Evolutionary conservation across 2,329 filamentous ascomycete genomes (phyloP).

Genomic region (Ophidiomyces ophidiicola): DNA sequence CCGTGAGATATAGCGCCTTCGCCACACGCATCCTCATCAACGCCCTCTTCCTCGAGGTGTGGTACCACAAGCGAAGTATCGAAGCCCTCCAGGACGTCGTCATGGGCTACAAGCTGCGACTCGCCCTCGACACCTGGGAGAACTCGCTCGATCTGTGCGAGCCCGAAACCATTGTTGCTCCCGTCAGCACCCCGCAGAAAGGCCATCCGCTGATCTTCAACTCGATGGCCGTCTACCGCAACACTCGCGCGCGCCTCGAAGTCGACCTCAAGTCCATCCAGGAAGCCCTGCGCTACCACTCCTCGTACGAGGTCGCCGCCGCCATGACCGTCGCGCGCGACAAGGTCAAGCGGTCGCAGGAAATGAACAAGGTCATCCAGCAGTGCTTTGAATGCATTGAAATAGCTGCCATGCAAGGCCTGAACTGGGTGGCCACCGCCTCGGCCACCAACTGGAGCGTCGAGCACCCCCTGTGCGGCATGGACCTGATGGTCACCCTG

Average conservation of each 20-base stretch:
- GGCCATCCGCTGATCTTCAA: constrained; percentile 96
- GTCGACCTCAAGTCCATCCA: constrained; percentile 94
- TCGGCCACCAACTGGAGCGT: constrained; percentile 98
- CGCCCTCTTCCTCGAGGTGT: constrained; percentile 91
- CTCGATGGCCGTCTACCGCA: constrained; percentile 91
- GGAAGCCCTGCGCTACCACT: constrained; percentile 91
- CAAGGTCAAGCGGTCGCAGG: constrained; percentile 83
- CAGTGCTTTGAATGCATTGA: constrained; percentile 97
- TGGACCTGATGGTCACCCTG: constrained; percentile 96
- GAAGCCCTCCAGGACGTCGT: constrained; percentile 94
- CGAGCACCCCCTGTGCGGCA: constrained; percentile 88
- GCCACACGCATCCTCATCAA: constrained; percentile 98
- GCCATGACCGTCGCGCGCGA: constrained; percentile 92
- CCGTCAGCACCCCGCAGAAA: constrained; percentile 86
- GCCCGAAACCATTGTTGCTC: constrained; percentile 75
- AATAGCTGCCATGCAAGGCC: constrained; percentile 83
- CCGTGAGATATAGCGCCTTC: constrained; percentile 85
- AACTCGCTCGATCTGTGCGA: constrained; percentile 89
- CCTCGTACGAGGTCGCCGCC: constrained; percentile 89
- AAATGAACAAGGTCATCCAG: constrained; percentile 98
- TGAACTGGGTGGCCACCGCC: constrained; percentile 95
- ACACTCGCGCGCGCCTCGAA: constrained; percentile 79
- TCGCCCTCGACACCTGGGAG: constrained; percentile 97
- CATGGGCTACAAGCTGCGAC: constrained; percentile 91
- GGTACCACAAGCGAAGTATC: constrained; percentile 98